Evolutionary conservation across 2,329 filamentous ascomycete species (phyloP), one percentile per base, ranked within the genome.

Genomic region (Colletotrichum camelliae): DNA sequence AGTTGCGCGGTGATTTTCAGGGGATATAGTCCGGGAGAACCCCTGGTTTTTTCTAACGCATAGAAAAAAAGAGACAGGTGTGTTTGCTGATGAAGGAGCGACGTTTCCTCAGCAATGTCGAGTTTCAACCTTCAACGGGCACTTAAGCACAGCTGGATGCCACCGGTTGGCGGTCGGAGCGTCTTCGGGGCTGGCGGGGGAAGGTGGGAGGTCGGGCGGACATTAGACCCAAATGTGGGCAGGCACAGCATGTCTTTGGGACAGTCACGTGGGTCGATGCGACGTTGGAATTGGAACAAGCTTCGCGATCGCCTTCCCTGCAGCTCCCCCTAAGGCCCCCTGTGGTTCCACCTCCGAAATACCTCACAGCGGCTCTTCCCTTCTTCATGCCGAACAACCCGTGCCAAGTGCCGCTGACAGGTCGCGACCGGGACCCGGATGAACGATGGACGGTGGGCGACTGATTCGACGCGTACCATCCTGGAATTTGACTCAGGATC

Each of bases 201-300:
- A 27, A 21, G 35, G 29, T 48, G 65, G 27, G 21, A 52, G 62
- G 39, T 48, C 43, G 60, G 58, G 43, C 70, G 73, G 58, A 73
- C 70, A 69, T 58, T 75, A 60, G 70, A 29, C 21, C 68, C 73
- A 67, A 72, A 67, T 39, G 31, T 29, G 39, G 68, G 18, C 29
- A 71, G 67, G 18, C 55, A 48, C 57, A 37, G 57, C 67, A 33
- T 72, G 52, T 29, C 61, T 43, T 39, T 58, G 35, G 70, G 21
- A n/a, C 70, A 16, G 73, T 75, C 73, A 75, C 73, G 73, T 75
- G 73, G 73, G 73, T 58, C 64, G 70, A 68, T 65, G 70, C 73
- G 65, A 75, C 73, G 39, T 58, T 72, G 70, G 70, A 68, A 75
- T 60, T 73, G 69, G 73, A 52, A 68, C 73, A 75, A 75, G 73